Base-by-base conservation (phyloP, 192 early-diverging fungal species). In the Entomortierella beljakovae region DNA sequence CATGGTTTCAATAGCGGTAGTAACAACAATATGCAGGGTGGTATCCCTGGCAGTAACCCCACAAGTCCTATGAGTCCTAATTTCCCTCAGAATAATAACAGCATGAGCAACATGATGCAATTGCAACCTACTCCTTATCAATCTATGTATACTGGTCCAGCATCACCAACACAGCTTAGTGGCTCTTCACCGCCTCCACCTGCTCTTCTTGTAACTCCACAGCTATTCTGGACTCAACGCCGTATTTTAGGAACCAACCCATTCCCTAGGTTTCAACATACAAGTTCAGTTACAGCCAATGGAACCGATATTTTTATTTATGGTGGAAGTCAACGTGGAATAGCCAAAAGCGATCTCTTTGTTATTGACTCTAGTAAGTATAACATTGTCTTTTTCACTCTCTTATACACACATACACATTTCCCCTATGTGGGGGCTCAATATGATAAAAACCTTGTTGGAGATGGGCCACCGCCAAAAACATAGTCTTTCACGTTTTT, bases 321-420 rank as follows among this genome's bases (percentile, higher is more conserved):
- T 31, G 75, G 75, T n/a, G 75, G 75, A 2, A 60, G 48, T 42
- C 75, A 79, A 57, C 67, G 68, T 20, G 75, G 75, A 10, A 65
- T 56, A 7, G 40, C 75, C 49, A 79, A 79, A 11, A 68, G 67
- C 3, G 75, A 79, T 40, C 56, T 79, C 33, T 79, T 79, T 57
- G 37, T 79, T 7, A 70, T 79, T 56, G 75, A 79, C 56, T 79
- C 75, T 58, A 32, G 75, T 79, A 79, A 79, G 75, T 32, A 1
- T 16, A 25, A 9, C 28, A 8, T 34, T 42, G 20, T 46, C 23
- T 42, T 28, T 28, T 25, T 7, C 25, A 28, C 8, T 26, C 13
- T 26, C 46, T 46, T 2, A 3, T 46, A 8, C 13, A 38, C 6
- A 8, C 37, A 38, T 8, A 13, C 6, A 38, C 37, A 13, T 13